A percentile compares a stretch with the other conserved stretches of the same genome.
phyloP scores from a whole-genome alignment of 768 basidiomycete genomes.

The Coprinellus micaceus region DNA sequence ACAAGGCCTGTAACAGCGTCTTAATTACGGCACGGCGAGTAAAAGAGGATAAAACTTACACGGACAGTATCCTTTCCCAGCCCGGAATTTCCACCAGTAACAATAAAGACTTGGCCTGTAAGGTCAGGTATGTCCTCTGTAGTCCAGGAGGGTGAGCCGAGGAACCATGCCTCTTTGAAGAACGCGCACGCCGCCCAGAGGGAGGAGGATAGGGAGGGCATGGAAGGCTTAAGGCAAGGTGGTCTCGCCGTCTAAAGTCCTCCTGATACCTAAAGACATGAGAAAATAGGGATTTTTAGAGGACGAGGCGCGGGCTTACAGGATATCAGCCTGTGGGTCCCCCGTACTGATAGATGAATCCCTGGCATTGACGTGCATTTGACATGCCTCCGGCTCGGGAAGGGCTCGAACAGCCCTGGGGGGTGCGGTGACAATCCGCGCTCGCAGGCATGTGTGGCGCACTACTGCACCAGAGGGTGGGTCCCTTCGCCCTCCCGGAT shows the following conservation, averaged over 20 bases:
- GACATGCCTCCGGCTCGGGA: too few relatives aligned
- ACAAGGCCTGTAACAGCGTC: constrained; percentile 35
- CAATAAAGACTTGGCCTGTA: constrained; percentile 36
- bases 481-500: neutral
- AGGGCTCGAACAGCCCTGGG: too few relatives aligned
- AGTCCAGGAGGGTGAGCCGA: constrained; percentile 25
- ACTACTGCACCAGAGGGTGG: neutral
- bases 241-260: neutral
- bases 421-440: too few relatives aligned
- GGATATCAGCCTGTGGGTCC: neutral
- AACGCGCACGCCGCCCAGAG: neutral
- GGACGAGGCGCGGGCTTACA: neutral
- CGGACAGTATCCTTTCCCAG: constrained; percentile 62
- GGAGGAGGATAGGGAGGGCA: constrained; percentile 1
- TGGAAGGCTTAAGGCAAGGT: neutral
- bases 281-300: neutral
- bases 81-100: constrained; percentile 35
- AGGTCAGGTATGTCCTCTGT: constrained; percentile 45
- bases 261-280: neutral
- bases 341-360: too few relatives aligned
- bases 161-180: constrained; percentile 10
- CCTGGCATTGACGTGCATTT: too few relatives aligned
- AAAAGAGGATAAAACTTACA: constrained; percentile 25
- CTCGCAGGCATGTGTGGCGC: neutral
- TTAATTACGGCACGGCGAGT: neutral